Percentiles rank a stretch among this genome's conserved stretches.
Evolutionary conservation across 768 basidiomycete genomes (phyloP).

Genomic region (Boletales sp.): DNA sequence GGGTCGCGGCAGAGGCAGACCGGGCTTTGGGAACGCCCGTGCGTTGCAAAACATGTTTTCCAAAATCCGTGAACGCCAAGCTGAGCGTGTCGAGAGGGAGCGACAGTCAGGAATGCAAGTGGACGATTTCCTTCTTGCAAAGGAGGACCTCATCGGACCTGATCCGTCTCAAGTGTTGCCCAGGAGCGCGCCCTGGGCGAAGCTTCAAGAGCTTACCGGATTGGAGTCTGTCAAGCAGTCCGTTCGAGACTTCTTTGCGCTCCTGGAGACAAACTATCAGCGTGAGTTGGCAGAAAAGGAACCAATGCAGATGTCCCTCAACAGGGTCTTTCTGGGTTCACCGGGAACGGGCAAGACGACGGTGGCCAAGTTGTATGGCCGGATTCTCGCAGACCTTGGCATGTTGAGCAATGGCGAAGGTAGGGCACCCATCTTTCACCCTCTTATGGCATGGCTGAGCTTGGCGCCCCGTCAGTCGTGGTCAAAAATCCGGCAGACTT

Average conservation of each 20-base stretch:
- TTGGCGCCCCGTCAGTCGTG: constrained; percentile 41
- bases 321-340: constrained; percentile 63
- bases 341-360: constrained; percentile 75
- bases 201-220: constrained; percentile 53
- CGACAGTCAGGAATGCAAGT: constrained; percentile 38
- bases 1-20: constrained; percentile 53
- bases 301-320: constrained; percentile 53
- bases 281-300: constrained; percentile 56
- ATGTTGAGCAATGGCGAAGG: constrained; percentile 75
- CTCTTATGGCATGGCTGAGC: not conserved
- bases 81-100: constrained; percentile 42
- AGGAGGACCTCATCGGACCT: constrained; percentile 64
- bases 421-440: constrained; percentile 19
- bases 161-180: constrained; percentile 51
- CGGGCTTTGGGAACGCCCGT: constrained; percentile 70
- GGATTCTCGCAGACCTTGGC: constrained; percentile 57
- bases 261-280: constrained; percentile 52
- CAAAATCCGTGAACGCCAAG: constrained; percentile 50
- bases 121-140: constrained; percentile 50
- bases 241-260: constrained; percentile 43
- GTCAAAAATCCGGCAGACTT: constrained; percentile 71
- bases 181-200: constrained; percentile 48
- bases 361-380: constrained; percentile 65
- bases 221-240: constrained; percentile 58
- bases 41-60: constrained; percentile 53